Conservation (phyloP, 148 eudicot genomes). For the Mesembryanthemum crystallinum region DNA sequence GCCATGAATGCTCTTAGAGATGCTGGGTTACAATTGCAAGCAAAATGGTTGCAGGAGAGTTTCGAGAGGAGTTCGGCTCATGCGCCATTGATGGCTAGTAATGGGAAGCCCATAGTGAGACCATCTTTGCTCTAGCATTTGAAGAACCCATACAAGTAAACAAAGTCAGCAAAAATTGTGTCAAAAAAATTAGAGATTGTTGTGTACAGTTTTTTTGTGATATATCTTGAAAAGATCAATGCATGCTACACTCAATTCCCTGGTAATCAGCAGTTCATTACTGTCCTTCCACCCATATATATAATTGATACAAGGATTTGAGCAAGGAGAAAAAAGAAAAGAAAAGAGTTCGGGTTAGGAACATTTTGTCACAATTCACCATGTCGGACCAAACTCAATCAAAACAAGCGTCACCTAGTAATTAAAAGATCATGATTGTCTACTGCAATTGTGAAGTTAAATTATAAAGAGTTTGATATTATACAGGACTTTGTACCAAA, state of each 20-base stretch:
- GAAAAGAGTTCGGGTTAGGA: no score
- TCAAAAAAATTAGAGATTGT: not conserved
- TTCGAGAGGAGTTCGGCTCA: slow-evolving; percentile 18
- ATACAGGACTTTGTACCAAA: no score
- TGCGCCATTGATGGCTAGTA: slow-evolving; percentile 8
- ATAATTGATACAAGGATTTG: no score
- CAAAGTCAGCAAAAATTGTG: not conserved
- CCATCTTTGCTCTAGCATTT: not conserved
- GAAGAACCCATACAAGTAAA: not conserved
- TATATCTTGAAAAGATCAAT: not conserved
- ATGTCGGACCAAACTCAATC: no score
- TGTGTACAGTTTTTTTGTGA: slow-evolving; percentile 29
- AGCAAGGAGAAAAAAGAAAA: no score
- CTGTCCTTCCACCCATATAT: no score
- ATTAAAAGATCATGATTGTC: no score
- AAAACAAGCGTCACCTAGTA: no score
- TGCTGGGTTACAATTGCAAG: slow-evolving; percentile 68
- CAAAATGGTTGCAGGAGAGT: slow-evolving; percentile 59
- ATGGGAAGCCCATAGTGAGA: slow-evolving; percentile 7
- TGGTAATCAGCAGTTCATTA: not conserved
- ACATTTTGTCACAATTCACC: no score
- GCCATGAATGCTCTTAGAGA: slow-evolving; percentile 77
- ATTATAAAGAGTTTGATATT: no score
- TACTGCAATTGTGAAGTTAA: no score
- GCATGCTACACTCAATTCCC: slow-evolving; percentile 1